Base-by-base conservation (phyloP, 164 flowering plant genomes). In the Tinospora cordifolia region DNA sequence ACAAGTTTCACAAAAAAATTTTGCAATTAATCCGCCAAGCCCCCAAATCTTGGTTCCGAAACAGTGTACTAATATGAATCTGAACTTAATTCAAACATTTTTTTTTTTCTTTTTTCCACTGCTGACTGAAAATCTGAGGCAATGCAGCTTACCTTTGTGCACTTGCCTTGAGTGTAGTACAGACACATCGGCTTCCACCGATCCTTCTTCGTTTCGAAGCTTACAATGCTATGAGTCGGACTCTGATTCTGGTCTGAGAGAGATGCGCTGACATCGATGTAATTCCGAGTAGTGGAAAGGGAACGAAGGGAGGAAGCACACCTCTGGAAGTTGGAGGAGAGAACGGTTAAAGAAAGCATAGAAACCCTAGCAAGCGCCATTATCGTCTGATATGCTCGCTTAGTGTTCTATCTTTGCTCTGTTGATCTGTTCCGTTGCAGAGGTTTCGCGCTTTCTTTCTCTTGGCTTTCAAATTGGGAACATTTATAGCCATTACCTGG, bases 171-270 rank as follows among this genome's bases (percentile, higher is more conserved):
- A 0, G 93, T 88, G 79, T 78, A 76, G 74, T 91, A 93, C 80
- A 93, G 74, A 69, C 97, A 93, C 78, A 85, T 81, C 1, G 95
- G 97, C 74, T 75, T 88, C 97, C 93, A 89, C 0, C 84, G 77
- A 22, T 70, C 67, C 3, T 6, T 27, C 15, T 25, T 58, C 38
- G 65, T 65, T 67, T 71, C 47, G 13, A 66, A 4, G 12, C 27
- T 38, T 26, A 40, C 21, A 19, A 49, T n/a, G 1, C 7, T 24
- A 51, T 22, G 17, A 17, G 51, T 51, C 25, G 76, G 22, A 17
- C 57, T 12, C 0, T 69, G 30, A 25, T 70, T 68, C 30, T 57
- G 71, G 17, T 64, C 46, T 11, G 78, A 51, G 49, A 72, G 26
- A 36, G 82, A 71, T 68, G 77, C 38, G 51, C 71, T 58, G 67